phyloP scores from a whole-genome alignment of 1,284 basidiomycete genomes.

The Heimioporus punctisporus region DNA sequence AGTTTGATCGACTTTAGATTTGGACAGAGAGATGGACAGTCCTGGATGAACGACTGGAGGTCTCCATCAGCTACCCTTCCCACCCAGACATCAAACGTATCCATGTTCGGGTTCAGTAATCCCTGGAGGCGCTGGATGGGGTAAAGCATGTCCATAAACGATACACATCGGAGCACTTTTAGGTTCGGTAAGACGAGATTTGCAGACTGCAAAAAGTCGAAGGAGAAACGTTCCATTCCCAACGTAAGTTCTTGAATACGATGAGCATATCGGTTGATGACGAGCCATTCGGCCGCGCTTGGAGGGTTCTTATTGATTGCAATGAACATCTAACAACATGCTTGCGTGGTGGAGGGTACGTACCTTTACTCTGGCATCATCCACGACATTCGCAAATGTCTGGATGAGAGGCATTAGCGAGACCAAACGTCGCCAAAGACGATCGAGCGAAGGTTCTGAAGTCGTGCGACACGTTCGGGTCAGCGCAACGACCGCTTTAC shows the following conservation, averaged over 20 bases:
- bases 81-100: background rate
- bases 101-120: background rate
- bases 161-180: background rate
- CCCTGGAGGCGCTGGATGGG: too few relatives aligned
- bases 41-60: too few relatives aligned
- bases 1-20: background rate
- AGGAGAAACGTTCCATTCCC: background rate
- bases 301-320: background rate
- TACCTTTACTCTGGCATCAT: background rate
- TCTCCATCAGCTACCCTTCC: background rate
- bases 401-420: background rate
- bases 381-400: background rate
- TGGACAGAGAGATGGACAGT: background rate
- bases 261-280: background rate
- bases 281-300: background rate
- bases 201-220: background rate
- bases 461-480: too few relatives aligned
- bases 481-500: too few relatives aligned
- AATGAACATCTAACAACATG: too few relatives aligned
- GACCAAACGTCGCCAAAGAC: too few relatives aligned
- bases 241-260: slow-evolving; percentile 1
- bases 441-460: too few relatives aligned
- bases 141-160: too few relatives aligned
- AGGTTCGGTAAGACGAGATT: background rate
- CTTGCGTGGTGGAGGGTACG: background rate